A percentile compares a stretch with the other conserved stretches of the same genome.
These are phyloP conservation scores for Pichia sp. DNA, from an alignment of 1,139 yeast genomes.

Conservation along the genomic window DNA sequence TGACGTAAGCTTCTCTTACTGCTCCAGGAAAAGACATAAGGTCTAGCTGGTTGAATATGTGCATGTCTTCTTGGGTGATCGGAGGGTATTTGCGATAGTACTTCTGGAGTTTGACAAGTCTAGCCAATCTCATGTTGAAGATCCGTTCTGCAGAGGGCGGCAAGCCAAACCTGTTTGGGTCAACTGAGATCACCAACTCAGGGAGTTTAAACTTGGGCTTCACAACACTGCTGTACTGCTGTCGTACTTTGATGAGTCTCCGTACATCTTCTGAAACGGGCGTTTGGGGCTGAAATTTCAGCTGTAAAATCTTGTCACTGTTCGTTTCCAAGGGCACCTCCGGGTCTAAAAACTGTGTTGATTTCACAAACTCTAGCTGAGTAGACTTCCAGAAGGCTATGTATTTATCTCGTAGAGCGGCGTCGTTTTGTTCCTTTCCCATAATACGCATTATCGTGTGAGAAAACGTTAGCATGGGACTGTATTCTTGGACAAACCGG, in stretches of 20 bases:
- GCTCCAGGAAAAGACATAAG: conserved; percentile 4
- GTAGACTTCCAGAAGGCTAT: neutral
- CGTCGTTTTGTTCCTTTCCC: neutral
- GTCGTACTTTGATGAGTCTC: conserved; percentile 12
- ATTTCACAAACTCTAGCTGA: neutral
- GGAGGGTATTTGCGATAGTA: conserved; percentile 19
- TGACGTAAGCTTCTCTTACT: conserved; percentile 11
- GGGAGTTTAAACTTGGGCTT: conserved; percentile 20
- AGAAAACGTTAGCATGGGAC: conserved; percentile 1
- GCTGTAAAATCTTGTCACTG: neutral
- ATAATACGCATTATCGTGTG: conserved; percentile 3
- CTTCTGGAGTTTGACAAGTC: conserved; percentile 15
- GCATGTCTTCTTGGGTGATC: conserved; percentile 17
- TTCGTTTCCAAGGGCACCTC: neutral
- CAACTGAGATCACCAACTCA: conserved; percentile 9
- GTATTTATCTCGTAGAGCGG: neutral
- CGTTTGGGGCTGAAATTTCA: neutral
- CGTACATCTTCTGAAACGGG: conserved; percentile 1
- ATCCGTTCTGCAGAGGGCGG: conserved; percentile 21
- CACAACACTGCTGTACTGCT: conserved; percentile 15
- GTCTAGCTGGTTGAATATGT: conserved; percentile 18
- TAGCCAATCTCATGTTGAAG: conserved; percentile 17
- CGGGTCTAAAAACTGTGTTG: neutral
- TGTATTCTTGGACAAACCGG: conserved; percentile 5
- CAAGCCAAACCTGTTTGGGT: conserved; percentile 22